A percentile compares a stretch with the other conserved stretches of the same genome.
Evolutionary conservation across 768 basidiomycete species (phyloP).

Genomic region (Phanerochaete carnosa): DNA sequence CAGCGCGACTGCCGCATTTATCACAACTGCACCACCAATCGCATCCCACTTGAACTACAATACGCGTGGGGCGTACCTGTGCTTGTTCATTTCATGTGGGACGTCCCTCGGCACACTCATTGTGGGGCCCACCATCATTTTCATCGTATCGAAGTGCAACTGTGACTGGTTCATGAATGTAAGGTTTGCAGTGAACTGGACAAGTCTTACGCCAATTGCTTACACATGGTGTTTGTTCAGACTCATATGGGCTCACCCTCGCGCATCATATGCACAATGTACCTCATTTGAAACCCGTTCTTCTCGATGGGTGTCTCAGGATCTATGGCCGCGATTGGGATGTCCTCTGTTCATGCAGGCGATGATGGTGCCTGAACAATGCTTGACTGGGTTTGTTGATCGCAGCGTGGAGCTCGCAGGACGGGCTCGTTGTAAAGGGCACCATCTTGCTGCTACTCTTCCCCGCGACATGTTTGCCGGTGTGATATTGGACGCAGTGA

Average conservation of each 20-base stretch:
- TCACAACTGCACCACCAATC: constrained; percentile 5
- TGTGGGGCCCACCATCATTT: constrained; percentile 8
- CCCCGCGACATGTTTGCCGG: neutral
- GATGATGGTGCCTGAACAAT: neutral
- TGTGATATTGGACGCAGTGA: constrained; percentile 4
- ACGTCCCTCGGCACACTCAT: constrained; percentile 8
- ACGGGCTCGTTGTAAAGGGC: neutral
- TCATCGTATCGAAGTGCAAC: neutral
- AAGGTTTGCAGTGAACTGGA: neutral
- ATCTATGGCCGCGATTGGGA: constrained; percentile 3
- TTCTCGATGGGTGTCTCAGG: constrained; percentile 7
- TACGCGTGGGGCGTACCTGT: neutral
- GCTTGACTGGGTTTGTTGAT: neutral
- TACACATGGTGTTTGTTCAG: too few species aligned
- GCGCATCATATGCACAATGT: constrained; percentile 5
- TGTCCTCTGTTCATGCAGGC: neutral
- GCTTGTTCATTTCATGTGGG: constrained; percentile 5
- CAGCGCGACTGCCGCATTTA: constrained; percentile 4
- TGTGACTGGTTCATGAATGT: constrained; percentile 3
- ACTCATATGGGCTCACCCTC: constrained; percentile 5
- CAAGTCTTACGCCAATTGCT: neutral
- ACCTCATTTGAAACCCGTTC: constrained; percentile 5
- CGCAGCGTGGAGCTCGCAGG: neutral
- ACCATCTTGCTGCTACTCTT: neutral
- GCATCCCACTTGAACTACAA: constrained; percentile 3